A percentile compares a stretch with the other conserved stretches of the same genome.
Evolutionary conservation across 495 filamentous ascomycete genomes (phyloP).

Genomic region (Penicillium coffeae): DNA sequence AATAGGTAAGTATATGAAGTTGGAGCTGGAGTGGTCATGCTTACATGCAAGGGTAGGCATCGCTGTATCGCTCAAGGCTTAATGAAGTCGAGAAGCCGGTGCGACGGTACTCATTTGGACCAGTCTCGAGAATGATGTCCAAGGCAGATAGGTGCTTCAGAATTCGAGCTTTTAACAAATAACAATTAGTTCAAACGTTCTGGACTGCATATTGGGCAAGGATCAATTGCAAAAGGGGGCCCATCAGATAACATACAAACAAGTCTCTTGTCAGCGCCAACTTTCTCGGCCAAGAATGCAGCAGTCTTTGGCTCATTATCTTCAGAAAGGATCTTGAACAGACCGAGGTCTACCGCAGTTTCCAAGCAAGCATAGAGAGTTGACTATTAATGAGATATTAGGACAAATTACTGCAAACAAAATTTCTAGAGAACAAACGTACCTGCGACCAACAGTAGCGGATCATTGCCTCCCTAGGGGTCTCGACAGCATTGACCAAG

Average conservation of each 20-base stretch:
- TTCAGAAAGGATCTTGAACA: constrained; percentile 32
- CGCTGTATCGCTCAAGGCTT: constrained; percentile 30
- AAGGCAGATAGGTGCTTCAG: constrained; percentile 50
- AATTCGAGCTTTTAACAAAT: constrained; percentile 39
- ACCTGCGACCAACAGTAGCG: neutral
- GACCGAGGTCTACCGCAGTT: constrained; percentile 27
- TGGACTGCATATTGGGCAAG: no score
- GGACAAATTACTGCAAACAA: no score
- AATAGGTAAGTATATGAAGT: no score
- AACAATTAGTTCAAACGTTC: no score
- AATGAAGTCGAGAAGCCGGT: constrained; percentile 43
- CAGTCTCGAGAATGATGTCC: constrained; percentile 44
- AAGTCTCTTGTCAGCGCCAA: no score
- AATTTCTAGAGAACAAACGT: no score
- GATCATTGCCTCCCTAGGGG: constrained; percentile 37
- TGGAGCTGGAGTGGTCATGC: no score
- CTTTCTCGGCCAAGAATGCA: constrained; percentile 26
- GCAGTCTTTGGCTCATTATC: constrained; percentile 31
- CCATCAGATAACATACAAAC: no score
- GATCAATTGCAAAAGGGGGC: no score
- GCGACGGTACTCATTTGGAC: constrained; percentile 38
- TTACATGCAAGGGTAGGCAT: constrained; percentile 34
- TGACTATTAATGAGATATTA: no score
- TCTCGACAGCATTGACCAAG: constrained; percentile 35
- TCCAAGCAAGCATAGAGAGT: constrained; percentile 31